Evolutionary conservation across 805 yeast species (phyloP).

Genomic region (Kodamaea sagamina): DNA sequence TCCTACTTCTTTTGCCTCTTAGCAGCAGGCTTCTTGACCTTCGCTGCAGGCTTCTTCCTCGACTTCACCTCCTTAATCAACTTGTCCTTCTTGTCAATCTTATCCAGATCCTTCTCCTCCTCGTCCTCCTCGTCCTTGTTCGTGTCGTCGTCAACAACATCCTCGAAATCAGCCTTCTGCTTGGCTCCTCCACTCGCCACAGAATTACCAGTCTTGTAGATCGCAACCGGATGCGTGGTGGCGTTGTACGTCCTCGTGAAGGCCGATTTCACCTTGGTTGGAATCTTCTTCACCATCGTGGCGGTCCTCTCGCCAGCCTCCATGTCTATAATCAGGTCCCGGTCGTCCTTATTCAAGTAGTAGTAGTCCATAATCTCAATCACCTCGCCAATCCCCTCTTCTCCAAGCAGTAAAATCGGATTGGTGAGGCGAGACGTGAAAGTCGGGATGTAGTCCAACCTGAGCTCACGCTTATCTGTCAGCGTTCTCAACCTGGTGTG

Average conservation of each 20-base stretch:
- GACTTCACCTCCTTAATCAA: slow-evolving; percentile 51
- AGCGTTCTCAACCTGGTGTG: slow-evolving; percentile 81
- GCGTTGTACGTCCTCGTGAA: slow-evolving; percentile 86
- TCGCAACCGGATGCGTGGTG: slow-evolving; percentile 79
- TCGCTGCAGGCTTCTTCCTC: slow-evolving; percentile 19
- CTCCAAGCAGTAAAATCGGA: slow-evolving; percentile 59
- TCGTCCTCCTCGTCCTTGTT: slow-evolving; percentile 47
- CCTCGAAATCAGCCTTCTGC: slow-evolving; percentile 66
- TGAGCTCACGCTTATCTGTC: slow-evolving; percentile 70
- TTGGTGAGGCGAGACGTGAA: slow-evolving; percentile 55
- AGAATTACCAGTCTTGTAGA: slow-evolving; percentile 69
- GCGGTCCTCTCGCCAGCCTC: slow-evolving; percentile 58
- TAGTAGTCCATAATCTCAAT: slow-evolving; percentile 81
- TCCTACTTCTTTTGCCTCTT: not conserved
- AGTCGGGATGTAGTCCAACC: slow-evolving; percentile 74
- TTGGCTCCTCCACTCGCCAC: slow-evolving; percentile 33
- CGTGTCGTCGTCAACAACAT: slow-evolving; percentile 64
- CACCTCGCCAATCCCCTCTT: slow-evolving; percentile 64
- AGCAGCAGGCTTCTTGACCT: slow-evolving; percentile 1
- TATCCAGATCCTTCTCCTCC: slow-evolving; percentile 44
- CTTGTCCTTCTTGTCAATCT: slow-evolving; percentile 61
- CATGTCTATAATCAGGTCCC: slow-evolving; percentile 85
- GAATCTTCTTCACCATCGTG: slow-evolving; percentile 49
- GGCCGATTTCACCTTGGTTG: slow-evolving; percentile 77
- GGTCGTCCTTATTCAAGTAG: slow-evolving; percentile 85